A percentile compares a stretch with the other conserved stretches of the same genome.
Conservation (phyloP, 768 basidiomycete genomes). For the Sistotremastrum suecicum region DNA sequence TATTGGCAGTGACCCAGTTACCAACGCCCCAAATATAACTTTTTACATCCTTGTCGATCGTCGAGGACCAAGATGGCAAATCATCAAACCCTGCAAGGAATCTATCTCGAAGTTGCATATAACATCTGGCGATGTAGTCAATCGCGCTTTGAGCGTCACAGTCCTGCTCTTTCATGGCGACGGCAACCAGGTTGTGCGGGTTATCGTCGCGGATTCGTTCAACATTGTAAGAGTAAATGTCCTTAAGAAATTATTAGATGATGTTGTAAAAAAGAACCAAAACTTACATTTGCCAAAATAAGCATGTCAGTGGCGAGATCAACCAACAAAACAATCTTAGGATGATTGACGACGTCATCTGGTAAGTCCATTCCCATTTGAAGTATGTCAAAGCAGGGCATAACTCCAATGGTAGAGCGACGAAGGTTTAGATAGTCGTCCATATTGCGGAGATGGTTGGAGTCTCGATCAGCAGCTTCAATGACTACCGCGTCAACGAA, state of each 20-base stretch:
- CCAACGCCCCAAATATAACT: conserved; percentile 33
- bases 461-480: conserved; percentile 27
- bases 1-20: conserved; percentile 35
- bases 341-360: conserved; percentile 27
- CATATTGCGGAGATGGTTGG: conserved; percentile 20
- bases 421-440: conserved; percentile 27
- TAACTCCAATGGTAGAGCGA: conserved; percentile 25
- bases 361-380: conserved; percentile 26
- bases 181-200: conserved; percentile 36
- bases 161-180: conserved; percentile 32
- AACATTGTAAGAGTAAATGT: conserved; percentile 64
- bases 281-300: conserved; percentile 19
- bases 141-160: conserved; percentile 26
- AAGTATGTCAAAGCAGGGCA: conserved; percentile 23
- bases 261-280: no score
- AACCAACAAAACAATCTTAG: conserved; percentile 19
- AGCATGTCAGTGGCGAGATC: conserved; percentile 20
- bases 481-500: conserved; percentile 26
- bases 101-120: conserved; percentile 21
- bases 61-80: conserved; percentile 28
- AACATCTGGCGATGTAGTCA: conserved; percentile 22
- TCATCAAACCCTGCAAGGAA: conserved; percentile 22
- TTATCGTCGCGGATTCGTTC: conserved; percentile 53
- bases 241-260: conserved; percentile 21
- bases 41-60: conserved; percentile 26